phyloP scores from a whole-genome alignment of 805 yeast species.

The Ogataea angusta region DNA sequence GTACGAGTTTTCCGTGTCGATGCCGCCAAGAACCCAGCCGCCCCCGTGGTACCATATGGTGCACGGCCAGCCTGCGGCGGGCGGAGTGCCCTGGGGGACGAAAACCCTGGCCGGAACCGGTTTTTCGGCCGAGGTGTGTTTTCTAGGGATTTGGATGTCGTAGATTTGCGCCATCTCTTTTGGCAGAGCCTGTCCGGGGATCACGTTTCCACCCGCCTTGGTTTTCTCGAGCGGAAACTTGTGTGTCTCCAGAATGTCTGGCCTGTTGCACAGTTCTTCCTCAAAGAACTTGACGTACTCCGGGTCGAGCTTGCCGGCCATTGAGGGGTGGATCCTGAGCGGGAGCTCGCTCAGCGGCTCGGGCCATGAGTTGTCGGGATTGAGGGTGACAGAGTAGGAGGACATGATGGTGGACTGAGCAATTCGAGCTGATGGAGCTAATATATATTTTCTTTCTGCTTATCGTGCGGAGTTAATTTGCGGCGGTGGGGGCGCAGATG shows the following conservation, averaged over 20 bases:
- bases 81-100: conserved; percentile 27
- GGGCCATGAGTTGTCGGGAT: conserved; percentile 31
- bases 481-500: not conserved
- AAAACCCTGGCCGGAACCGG: conserved; percentile 28
- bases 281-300: conserved; percentile 24
- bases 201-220: conserved; percentile 23
- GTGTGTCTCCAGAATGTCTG: conserved; percentile 23
- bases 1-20: conserved; percentile 36
- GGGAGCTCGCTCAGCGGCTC: conserved; percentile 30
- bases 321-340: conserved; percentile 25
- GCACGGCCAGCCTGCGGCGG: conserved; percentile 28
- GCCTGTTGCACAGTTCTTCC: conserved; percentile 20
- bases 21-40: conserved; percentile 34
- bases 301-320: conserved; percentile 21
- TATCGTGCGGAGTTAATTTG: conserved; percentile 1
- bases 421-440: not conserved
- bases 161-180: conserved; percentile 20
- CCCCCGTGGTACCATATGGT: conserved; percentile 36
- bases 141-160: conserved; percentile 24
- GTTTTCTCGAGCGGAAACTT: conserved; percentile 24
- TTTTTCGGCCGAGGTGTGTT: conserved; percentile 25
- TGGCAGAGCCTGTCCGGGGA: conserved; percentile 30
- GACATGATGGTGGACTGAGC: conserved; percentile 3
- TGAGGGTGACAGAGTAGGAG: conserved; percentile 15
- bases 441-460: not conserved